Evolutionary conservation across 2,329 filamentous ascomycete species (phyloP), one percentile per base, ranked within the genome.

Genomic region (Teratosphaeria gauchensis): DNA sequence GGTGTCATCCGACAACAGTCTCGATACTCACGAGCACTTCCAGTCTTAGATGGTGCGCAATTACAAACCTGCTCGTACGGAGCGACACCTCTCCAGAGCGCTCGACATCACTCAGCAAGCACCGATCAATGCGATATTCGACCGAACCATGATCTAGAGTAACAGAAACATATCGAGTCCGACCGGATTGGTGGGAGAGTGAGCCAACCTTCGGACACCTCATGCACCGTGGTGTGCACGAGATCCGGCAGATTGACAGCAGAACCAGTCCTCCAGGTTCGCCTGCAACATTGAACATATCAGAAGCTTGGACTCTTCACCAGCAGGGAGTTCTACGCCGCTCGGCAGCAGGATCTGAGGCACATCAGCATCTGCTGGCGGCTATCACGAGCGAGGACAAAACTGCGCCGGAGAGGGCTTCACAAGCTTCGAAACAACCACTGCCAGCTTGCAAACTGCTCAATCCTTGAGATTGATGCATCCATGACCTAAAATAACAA

Each of bases 401-500:
- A 8, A n/a, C 42, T 24, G 42, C 42, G 42, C 42, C 3, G n/a
- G 42, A 48, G 42, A 33, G 28, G 16, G 4, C 35, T 35, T 12
- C 53, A 33, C 11, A 55, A 21, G 53, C 53, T 16, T 32, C 11
- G 12, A 38, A 35, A 24, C 16, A 33, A 58, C 56, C 30, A 51
- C 24, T 55, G 51, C 28, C 56, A 38, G 16, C 53, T 53, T n/a
- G 48, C 21, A 7, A 6, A 24, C 33, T 33, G 46, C 19, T 32
- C 33, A 28, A 24, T 19, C 56, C 46, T 31, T 14, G 51, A 58
- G 28, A 30, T 16, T n/a, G 51, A n/a, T 32, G 24, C 32, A n/a
- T 33, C 12, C 9, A 61, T 58, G 59, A 53, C 28, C n/a, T 61
- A 54, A 61, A 30, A 7, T 21, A 14, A 56, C 30, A 7, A 70